These are phyloP conservation scores for Trypanosoma congolense DNA, from an alignment of 208 protist species.

Conservation along the genomic window DNA sequence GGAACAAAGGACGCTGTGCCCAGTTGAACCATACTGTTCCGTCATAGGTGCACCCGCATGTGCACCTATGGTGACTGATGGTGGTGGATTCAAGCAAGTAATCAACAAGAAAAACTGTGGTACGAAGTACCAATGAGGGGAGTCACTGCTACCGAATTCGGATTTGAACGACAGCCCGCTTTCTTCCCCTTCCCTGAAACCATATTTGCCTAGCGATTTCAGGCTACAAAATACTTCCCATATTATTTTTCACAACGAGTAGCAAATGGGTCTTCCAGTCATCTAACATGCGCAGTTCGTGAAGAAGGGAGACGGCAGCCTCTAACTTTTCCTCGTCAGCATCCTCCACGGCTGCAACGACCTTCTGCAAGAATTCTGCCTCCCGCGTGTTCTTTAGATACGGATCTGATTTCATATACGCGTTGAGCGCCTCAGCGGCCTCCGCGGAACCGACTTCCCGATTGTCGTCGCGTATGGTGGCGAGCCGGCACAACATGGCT, in stretches of 20 bases:
- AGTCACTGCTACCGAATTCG: too few species aligned
- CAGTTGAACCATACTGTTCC: too few species aligned
- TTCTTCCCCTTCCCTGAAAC: neutral
- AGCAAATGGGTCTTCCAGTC: constrained; percentile 85
- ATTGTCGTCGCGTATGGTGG: constrained; percentile 71
- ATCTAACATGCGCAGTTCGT: constrained; percentile 72
- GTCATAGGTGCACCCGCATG: too few species aligned
- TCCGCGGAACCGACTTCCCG: constrained; percentile 60
- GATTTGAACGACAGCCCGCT: neutral
- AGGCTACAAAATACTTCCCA: constrained; percentile 61
- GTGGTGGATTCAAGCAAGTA: too few species aligned
- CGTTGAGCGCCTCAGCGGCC: constrained; percentile 57
- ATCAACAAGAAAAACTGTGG: too few species aligned
- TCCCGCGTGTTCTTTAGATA: constrained; percentile 82
- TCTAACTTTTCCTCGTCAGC: constrained; percentile 79
- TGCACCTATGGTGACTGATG: too few species aligned
- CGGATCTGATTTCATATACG: constrained; percentile 56
- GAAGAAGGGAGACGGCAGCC: constrained; percentile 59
- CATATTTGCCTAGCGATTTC: neutral
- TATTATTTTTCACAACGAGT: constrained; percentile 79
- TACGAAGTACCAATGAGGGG: too few species aligned
- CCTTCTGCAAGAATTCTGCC: constrained; percentile 58
- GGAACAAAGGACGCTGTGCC: too few species aligned
- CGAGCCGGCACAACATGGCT: constrained; percentile 78
- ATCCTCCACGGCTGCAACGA: constrained; percentile 64